These are phyloP conservation scores for Kodamaea alishanica DNA, from an alignment of 1,139 yeast species.

Conservation along the genomic window DNA sequence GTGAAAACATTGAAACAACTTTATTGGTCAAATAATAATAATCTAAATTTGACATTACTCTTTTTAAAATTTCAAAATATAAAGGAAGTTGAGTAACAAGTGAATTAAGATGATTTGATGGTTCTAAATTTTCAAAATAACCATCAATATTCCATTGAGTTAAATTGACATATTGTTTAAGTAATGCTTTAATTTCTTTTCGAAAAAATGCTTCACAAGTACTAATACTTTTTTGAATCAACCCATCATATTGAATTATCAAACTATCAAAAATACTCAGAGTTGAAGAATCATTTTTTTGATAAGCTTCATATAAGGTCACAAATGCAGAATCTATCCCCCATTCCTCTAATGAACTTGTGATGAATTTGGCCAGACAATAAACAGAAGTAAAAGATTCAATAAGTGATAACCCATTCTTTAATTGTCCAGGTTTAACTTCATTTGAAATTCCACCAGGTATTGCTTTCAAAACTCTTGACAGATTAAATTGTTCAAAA, in stretches of 20 bases:
- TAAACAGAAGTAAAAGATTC: conserved; percentile 55
- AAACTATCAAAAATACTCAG: conserved; percentile 56
- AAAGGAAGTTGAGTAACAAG: conserved; percentile 34
- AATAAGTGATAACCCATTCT: conserved; percentile 38
- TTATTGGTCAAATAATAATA: conserved; percentile 29
- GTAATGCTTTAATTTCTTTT: conserved; percentile 45
- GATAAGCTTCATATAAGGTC: conserved; percentile 35
- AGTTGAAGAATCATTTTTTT: conserved; percentile 19
- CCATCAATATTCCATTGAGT: conserved; percentile 30
- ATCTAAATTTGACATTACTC: conserved; percentile 27
- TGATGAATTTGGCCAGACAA: conserved; percentile 56
- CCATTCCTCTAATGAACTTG: conserved; percentile 57
- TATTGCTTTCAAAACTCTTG: conserved; percentile 34
- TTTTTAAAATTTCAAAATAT: conserved; percentile 33
- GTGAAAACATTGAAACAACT: conserved; percentile 46
- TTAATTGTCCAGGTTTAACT: conserved; percentile 26
- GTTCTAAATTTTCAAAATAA: conserved; percentile 21
- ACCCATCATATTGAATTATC: conserved; percentile 41
- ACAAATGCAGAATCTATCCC: conserved; percentile 61
- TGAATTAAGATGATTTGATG: conserved; percentile 32
- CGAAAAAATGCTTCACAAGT: conserved; percentile 45
- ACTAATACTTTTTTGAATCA: conserved; percentile 36
- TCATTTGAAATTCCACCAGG: conserved; percentile 33
- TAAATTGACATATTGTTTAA: conserved; percentile 52
- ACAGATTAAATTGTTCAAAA: conserved; percentile 40